Evolutionary conservation across 306 rosid species (phyloP).

Genomic region (Vicia villosa): DNA sequence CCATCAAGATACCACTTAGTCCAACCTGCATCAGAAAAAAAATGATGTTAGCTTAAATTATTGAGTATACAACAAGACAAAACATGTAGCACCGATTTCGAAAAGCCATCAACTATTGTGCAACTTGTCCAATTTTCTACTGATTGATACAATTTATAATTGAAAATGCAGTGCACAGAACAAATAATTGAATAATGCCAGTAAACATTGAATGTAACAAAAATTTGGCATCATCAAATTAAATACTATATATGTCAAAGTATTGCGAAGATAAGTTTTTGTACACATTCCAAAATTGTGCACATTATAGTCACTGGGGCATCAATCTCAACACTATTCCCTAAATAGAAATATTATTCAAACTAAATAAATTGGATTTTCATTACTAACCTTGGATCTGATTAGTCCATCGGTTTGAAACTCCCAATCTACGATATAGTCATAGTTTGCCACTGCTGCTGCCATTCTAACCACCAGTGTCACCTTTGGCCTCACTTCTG

Average conservation of each 20-base stretch:
- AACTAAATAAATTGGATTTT: conserved; percentile 4
- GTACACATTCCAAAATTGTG: not conserved
- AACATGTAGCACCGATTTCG: conserved; percentile 1
- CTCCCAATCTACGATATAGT: conserved; percentile 91
- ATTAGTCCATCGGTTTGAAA: conserved; percentile 89
- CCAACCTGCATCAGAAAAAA: conserved; percentile 62
- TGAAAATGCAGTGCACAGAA: not conserved
- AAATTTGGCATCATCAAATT: not conserved
- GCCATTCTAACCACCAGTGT: conserved; percentile 88
- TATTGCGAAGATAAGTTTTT: conserved; percentile 2
- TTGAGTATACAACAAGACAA: not conserved
- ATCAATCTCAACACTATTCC: not conserved
- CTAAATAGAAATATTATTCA: not conserved
- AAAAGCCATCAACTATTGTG: not conserved
- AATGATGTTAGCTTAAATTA: not conserved
- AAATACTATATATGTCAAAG: not conserved
- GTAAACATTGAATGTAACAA: not conserved
- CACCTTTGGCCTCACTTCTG: conserved; percentile 90
- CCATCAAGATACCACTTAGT: conserved; percentile 88
- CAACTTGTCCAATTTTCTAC: conserved; percentile 15
- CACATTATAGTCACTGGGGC: not conserved
- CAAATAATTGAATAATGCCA: not conserved
- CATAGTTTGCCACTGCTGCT: conserved; percentile 90
- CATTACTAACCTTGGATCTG: conserved; percentile 64
- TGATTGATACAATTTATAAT: not conserved